Percentiles rank a stretch among this genome's conserved stretches.
These are phyloP conservation scores for Triadica sebifera DNA, from an alignment of 345 rosid genomes.

Conservation along the genomic window DNA sequence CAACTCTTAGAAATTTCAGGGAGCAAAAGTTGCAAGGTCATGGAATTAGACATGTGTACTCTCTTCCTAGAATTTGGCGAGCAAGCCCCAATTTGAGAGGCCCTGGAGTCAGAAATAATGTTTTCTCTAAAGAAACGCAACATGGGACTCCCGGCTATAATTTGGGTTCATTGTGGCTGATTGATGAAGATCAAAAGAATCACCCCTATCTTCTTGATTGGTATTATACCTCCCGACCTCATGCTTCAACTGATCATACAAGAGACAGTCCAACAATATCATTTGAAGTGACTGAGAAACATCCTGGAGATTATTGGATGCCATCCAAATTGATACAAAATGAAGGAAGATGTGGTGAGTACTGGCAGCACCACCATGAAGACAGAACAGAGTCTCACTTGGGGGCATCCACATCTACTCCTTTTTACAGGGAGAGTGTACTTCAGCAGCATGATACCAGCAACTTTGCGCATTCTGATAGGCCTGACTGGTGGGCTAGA, in stretches of 20 bases:
- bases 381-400: conserved; percentile 49
- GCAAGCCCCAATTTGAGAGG: conserved; percentile 45
- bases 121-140: conserved; percentile 51
- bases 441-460: conserved; percentile 52
- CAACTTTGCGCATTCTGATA: conserved; percentile 30
- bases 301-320: conserved; percentile 42
- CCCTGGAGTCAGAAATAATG: conserved; percentile 39
- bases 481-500: conserved; percentile 89
- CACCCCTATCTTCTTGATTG: conserved; percentile 89
- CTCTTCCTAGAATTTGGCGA: conserved; percentile 48
- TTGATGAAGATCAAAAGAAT: conserved; percentile 64
- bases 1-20: conserved; percentile 70
- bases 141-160: conserved; percentile 38
- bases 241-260: conserved; percentile 24
- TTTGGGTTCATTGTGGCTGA: conserved; percentile 59
- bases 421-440: conserved; percentile 64
- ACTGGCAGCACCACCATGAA: conserved; percentile 29
- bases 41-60: conserved; percentile 38
- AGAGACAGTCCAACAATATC: conserved; percentile 27
- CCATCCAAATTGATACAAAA: conserved; percentile 38
- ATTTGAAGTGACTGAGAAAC: conserved; percentile 32
- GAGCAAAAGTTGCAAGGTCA: conserved; percentile 64
- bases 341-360: conserved; percentile 32
- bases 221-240: conserved; percentile 63
- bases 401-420: conserved; percentile 70